Conservation (phyloP, 805 yeast genomes). For the Kuraishia ogatae region DNA sequence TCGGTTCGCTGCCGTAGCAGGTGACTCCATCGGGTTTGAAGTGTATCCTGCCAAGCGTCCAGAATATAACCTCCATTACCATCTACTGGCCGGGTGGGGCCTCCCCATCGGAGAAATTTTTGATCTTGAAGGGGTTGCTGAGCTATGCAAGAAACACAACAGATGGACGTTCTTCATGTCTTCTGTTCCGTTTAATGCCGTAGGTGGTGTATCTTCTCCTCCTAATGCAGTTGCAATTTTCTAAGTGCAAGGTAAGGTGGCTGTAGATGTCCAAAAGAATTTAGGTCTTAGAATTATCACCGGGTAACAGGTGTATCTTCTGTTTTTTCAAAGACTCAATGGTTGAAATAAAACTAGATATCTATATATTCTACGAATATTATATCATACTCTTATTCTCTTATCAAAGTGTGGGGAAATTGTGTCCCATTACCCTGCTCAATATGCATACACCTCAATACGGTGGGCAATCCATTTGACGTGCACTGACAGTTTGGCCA, state of each 20-base stretch:
- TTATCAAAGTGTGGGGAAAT: background rate
- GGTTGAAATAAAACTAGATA: no score
- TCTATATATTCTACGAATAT: no score
- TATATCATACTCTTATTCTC: background rate
- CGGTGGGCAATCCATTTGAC: background rate
- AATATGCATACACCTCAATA: background rate
- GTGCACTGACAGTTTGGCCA: background rate
- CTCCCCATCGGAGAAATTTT: conserved; percentile 24
- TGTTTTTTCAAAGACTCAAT: no score
- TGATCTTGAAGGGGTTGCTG: conserved; percentile 20
- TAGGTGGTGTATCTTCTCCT: conserved; percentile 25
- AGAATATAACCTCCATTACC: conserved; percentile 7
- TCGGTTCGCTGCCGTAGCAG: conserved; percentile 9
- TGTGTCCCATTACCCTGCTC: background rate
- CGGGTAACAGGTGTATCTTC: no score
- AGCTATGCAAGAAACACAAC: conserved; percentile 14
- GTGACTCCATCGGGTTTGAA: conserved; percentile 10
- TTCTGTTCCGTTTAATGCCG: conserved; percentile 22
- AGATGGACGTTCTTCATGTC: conserved; percentile 22
- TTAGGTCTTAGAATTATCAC: no score
- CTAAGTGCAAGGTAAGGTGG: background rate
- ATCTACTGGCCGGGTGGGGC: conserved; percentile 22
- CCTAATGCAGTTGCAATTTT: conserved; percentile 36
- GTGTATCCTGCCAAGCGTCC: conserved; percentile 6
- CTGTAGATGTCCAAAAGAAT: no score